These are phyloP conservation scores for Leccinum subgranulosum DNA, from an alignment of 768 basidiomycete species.

Conservation along the genomic window DNA sequence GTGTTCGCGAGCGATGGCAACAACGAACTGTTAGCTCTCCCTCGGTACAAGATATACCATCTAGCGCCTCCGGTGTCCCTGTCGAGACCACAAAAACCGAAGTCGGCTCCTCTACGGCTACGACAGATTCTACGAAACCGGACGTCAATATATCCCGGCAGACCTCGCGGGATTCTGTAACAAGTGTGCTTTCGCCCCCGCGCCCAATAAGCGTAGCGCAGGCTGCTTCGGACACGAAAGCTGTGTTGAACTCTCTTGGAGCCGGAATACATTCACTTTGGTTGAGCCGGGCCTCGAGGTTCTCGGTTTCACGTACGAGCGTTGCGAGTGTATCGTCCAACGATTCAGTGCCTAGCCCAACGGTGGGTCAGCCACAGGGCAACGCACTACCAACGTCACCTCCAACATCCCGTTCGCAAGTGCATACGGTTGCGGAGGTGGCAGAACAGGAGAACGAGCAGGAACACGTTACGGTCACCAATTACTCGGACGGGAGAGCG, in stretches of 20 bases:
- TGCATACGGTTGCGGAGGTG: constrained; percentile 27
- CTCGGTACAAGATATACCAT: constrained; percentile 22
- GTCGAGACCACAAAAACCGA: constrained; percentile 33
- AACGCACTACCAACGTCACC: constrained; percentile 5
- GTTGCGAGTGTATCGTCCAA: constrained; percentile 22
- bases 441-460: constrained; percentile 21
- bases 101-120: constrained; percentile 11
- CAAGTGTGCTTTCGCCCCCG: constrained; percentile 6
- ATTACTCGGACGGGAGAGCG: constrained; percentile 2
- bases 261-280: constrained; percentile 49
- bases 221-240: constrained; percentile 33
- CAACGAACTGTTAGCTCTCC: constrained; percentile 34
- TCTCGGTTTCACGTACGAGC: constrained; percentile 35
- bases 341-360: constrained; percentile 19
- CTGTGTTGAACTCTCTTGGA: constrained; percentile 39
- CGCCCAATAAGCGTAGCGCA: constrained; percentile 30
- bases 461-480: constrained; percentile 6
- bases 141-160: constrained; percentile 15
- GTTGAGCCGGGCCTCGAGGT: constrained; percentile 37
- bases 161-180: constrained; percentile 27
- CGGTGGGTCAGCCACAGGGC: constrained; percentile 2
- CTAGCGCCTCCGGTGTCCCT: constrained; percentile 19
- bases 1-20: constrained; percentile 75
- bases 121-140: constrained; percentile 13
- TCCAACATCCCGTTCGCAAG: constrained; percentile 11